phyloP scores from a whole-genome alignment of 306 rosid species.

The Vigna unguiculata region DNA sequence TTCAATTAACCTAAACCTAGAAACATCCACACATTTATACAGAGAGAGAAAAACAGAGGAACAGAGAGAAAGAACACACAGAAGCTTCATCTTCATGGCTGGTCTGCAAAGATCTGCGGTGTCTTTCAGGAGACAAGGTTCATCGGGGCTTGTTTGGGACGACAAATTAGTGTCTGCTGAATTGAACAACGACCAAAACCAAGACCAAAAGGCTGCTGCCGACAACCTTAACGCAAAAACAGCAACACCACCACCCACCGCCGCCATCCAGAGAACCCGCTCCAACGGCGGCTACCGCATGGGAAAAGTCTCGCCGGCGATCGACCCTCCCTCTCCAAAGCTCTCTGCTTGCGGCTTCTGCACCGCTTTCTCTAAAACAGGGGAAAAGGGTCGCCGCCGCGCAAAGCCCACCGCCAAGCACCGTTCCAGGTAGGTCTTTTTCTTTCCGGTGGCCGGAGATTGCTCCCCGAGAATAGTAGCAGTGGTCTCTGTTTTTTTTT shows the following conservation, averaged over 20 bases:
- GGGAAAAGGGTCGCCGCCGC: constrained; percentile 49
- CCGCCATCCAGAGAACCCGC: constrained; percentile 60
- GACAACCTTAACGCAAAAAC: constrained; percentile 29
- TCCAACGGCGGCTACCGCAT: constrained; percentile 73
- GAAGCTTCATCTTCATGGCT: constrained; percentile 52
- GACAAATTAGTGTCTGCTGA: constrained; percentile 66
- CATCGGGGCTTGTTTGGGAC: constrained; percentile 89
- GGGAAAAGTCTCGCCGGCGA: constrained; percentile 64
- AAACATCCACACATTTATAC: constrained; percentile 15
- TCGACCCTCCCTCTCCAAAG: constrained; percentile 90
- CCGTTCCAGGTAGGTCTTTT: constrained; percentile 52
- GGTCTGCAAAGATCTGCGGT: constrained; percentile 83
- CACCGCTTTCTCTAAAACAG: constrained; percentile 59
- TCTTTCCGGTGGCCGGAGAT: constrained; percentile 32
- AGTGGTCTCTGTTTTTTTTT: background rate
- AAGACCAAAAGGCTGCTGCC: constrained; percentile 13
- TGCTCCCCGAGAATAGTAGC: background rate
- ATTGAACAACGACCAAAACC: constrained; percentile 20
- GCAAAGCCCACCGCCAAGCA: constrained; percentile 47
- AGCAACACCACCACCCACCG: constrained; percentile 44
- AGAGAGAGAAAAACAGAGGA: background rate
- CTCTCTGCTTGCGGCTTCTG: constrained; percentile 81
- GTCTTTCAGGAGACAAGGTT: constrained; percentile 89
- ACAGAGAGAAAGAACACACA: constrained; percentile 3
- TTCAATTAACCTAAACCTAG: background rate